phyloP scores from a whole-genome alignment of 495 filamentous ascomycete genomes.

The Xylaria longipes region DNA sequence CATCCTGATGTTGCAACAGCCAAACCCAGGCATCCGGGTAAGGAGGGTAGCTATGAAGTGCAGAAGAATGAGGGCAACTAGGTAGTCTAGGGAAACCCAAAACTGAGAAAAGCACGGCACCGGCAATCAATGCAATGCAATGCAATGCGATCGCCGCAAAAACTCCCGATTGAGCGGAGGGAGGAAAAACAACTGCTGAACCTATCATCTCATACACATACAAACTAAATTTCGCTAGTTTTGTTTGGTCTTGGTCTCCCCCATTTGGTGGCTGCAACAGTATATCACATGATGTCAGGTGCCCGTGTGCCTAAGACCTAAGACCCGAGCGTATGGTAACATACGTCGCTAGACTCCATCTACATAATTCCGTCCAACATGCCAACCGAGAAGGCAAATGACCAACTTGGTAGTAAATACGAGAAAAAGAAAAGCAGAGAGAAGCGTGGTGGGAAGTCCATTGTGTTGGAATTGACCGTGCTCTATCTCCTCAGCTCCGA shows the following conservation, averaged over 20 bases:
- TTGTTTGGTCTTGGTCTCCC: not conserved
- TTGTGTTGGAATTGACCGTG: not conserved
- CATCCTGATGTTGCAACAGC: not conserved
- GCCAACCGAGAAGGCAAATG: not conserved
- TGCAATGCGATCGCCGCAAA: not conserved
- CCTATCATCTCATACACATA: not conserved
- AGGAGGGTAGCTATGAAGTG: not conserved
- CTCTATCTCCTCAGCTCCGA: not conserved
- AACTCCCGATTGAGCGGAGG: not conserved
- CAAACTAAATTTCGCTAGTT: not conserved
- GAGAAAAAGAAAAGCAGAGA: not conserved
- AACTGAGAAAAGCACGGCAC: not conserved
- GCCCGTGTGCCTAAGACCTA: not conserved
- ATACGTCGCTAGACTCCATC: not conserved
- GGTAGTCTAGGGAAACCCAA: not conserved
- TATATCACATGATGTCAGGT: constrained; percentile 14
- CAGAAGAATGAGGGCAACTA: not conserved
- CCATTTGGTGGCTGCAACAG: not conserved
- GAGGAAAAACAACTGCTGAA: not conserved
- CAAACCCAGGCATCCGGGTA: constrained; percentile 12
- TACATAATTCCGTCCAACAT: not conserved
- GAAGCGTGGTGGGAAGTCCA: not conserved
- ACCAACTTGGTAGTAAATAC: not conserved
- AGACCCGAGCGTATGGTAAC: constrained; percentile 14
- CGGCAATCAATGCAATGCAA: not conserved